phyloP scores from a whole-genome alignment of 2,329 filamentous ascomycete species.

The Lachnellula cervina region DNA sequence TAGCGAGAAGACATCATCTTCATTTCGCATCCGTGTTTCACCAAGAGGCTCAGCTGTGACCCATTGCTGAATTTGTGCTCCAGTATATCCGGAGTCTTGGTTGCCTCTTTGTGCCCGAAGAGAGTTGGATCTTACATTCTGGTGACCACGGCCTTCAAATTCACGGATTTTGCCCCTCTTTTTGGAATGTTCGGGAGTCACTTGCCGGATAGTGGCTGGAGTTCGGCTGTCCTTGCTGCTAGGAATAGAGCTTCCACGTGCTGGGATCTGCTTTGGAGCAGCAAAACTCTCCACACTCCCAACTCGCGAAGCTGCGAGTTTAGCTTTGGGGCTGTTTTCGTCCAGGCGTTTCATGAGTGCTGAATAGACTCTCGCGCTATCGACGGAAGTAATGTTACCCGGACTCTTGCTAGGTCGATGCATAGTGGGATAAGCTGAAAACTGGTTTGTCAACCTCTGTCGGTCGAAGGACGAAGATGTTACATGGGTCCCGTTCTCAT shows the following conservation, averaged over 20 bases:
- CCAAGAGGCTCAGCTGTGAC: constrained; percentile 15
- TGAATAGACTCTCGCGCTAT: constrained; percentile 58
- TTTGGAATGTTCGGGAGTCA: constrained; percentile 12
- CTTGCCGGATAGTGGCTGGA: constrained; percentile 24
- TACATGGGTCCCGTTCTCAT: constrained; percentile 47
- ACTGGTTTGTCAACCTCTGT: constrained; percentile 25
- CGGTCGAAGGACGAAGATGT: constrained; percentile 37
- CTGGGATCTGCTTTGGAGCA: constrained; percentile 4
- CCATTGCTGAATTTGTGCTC: constrained; percentile 21
- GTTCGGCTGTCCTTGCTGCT: constrained; percentile 11
- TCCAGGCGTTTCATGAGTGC: constrained; percentile 56
- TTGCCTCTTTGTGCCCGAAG: constrained; percentile 8
- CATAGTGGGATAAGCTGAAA: constrained; percentile 23
- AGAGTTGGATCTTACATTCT: constrained; percentile 12
- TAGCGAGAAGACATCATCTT: constrained; percentile 25
- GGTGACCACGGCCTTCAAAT: constrained; percentile 5
- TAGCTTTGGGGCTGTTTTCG: constrained; percentile 33
- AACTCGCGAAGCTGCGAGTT: constrained; percentile 17
- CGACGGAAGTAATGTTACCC: constrained; percentile 32
- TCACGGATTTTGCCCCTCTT: neutral
- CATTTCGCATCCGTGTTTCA: constrained; percentile 10
- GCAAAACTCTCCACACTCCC: constrained; percentile 16
- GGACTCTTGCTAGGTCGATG: constrained; percentile 15
- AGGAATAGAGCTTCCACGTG: constrained; percentile 16
- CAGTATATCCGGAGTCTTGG: constrained; percentile 14